Base-by-base conservation (phyloP, 306 rosid genomes). In the Trifolium fragiferum region DNA sequence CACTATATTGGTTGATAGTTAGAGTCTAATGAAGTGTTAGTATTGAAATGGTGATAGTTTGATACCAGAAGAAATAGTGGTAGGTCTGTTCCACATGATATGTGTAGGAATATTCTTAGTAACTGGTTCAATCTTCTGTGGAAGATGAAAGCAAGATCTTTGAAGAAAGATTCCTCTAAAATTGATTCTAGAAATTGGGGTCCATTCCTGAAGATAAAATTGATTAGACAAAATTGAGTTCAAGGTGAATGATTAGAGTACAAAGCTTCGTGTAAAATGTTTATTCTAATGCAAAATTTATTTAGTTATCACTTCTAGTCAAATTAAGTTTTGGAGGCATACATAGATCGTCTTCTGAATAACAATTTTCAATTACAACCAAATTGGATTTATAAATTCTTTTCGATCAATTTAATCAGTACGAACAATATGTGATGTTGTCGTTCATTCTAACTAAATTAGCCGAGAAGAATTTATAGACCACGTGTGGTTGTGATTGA, bases 21-120 rank as follows among this genome's bases (percentile, higher is more conserved):
- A 3, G 23, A 79, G 37, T 60, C 27, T 60, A 66, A 71, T 66
- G 16, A 27, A 4, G 60, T 19, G 13, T 9, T 8, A 20, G 13
- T 47, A 30, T 49, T 8, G 9, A 8, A 47, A 15, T 37, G 41
- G 50, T 46, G 6, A n/a, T 61, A 15, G 65, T 32, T 25, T 68
- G 11, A 68, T 33, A 93, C 98, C 98, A 86, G 73, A 69, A 93
- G 66, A 86, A 93, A 89, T 61, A 32, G 58, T 20, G 92, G 93
- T 18, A 86, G 75, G 74, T 93, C 87, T 75, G 59, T 74, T 81
- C 89, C 97, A 58, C 77, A 46, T 19, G 96, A 92, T 63, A 88
- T 74, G 60, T 86, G 72, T 19, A 85, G 67, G 21, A 89, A 60
- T 84, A 76, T 2, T 71, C 81, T 63, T 18, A 84, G 51, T 35